Evolutionary conservation across 208 protist species (phyloP).

Genomic region (Leishmania lainsoni): DNA sequence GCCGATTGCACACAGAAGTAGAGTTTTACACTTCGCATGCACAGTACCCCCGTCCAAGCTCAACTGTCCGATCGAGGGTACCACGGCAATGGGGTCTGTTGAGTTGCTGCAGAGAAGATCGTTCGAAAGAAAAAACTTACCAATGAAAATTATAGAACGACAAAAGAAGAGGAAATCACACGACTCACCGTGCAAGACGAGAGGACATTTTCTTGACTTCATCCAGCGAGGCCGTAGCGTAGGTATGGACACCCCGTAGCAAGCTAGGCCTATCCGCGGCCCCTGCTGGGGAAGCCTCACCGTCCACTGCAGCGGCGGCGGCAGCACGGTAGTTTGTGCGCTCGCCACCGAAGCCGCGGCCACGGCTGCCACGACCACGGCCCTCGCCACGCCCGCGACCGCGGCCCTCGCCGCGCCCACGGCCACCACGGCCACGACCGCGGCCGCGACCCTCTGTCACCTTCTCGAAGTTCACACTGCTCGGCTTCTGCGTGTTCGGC

Average conservation of each 20-base stretch:
- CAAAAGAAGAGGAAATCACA: too few species aligned
- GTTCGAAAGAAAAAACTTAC: not conserved
- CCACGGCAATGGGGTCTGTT: too few species aligned
- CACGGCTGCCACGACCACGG: constrained; percentile 59
- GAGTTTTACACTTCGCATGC: too few species aligned
- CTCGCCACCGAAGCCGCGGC: constrained; percentile 84
- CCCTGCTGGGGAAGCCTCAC: not conserved
- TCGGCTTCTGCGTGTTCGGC: constrained; percentile 92
- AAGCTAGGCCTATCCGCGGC: not conserved
- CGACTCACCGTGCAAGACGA: too few species aligned
- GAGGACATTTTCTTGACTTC: too few species aligned
- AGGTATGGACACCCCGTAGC: too few species aligned
- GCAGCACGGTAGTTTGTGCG: constrained; percentile 32
- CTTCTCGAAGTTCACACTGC: constrained; percentile 57
- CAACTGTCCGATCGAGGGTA: too few species aligned
- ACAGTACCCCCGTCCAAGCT: too few species aligned
- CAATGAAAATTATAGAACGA: constrained; percentile 12
- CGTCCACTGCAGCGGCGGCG: not conserved
- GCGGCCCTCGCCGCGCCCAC: constrained; percentile 48
- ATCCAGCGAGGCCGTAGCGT: too few species aligned
- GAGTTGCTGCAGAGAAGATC: too few species aligned
- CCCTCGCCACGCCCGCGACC: constrained; percentile 60
- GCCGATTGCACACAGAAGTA: too few species aligned
- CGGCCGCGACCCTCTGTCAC: constrained; percentile 43
- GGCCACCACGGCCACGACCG: constrained; percentile 51